Evolutionary conservation across 352 stramenopile species (phyloP).

Genomic region (Phytopythium mirpurense): DNA sequence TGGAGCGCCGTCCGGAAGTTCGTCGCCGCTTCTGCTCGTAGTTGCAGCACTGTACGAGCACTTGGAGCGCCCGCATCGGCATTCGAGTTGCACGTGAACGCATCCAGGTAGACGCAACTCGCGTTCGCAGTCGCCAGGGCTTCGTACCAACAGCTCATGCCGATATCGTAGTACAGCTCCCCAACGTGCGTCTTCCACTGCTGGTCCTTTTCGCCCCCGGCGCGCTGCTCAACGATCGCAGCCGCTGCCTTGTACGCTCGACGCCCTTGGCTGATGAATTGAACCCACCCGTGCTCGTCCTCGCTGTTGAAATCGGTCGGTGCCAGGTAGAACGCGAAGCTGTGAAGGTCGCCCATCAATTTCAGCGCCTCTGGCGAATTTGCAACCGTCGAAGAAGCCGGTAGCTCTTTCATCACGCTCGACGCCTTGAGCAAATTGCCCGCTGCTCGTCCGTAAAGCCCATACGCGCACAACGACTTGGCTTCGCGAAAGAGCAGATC

Average conservation of each 20-base stretch:
- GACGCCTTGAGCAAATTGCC: conserved; percentile 61
- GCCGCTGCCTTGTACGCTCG: conserved; percentile 48
- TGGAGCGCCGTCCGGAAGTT: conserved; percentile 28
- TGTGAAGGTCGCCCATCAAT: conserved; percentile 75
- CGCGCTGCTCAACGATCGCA: conserved; percentile 8
- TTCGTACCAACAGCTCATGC: conserved; percentile 77
- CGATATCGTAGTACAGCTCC: conserved; percentile 63
- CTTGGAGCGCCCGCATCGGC: conserved; percentile 1
- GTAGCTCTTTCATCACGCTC: conserved; percentile 31
- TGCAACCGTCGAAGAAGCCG: conserved; percentile 17
- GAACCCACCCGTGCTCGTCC: conserved; percentile 37
- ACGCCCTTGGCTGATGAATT: conserved; percentile 50
- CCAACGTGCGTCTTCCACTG: conserved; percentile 13
- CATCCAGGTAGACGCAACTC: conserved; percentile 23
- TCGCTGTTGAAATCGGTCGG: conserved; percentile 44
- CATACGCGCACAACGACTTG: conserved; percentile 68
- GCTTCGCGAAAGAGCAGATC: conserved; percentile 76
- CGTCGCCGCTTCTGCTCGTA: conserved; percentile 4
- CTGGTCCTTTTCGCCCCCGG: background rate
- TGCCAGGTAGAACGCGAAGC: conserved; percentile 80
- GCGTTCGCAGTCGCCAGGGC: conserved; percentile 40
- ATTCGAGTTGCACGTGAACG: conserved; percentile 23
- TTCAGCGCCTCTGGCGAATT: conserved; percentile 45
- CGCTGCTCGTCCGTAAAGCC: conserved; percentile 63
- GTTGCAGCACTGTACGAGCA: background rate